Evolutionary conservation across 2,329 filamentous ascomycete species (phyloP), one percentile per base, ranked within the genome.

Genomic region (Fusarium bactridioides): DNA sequence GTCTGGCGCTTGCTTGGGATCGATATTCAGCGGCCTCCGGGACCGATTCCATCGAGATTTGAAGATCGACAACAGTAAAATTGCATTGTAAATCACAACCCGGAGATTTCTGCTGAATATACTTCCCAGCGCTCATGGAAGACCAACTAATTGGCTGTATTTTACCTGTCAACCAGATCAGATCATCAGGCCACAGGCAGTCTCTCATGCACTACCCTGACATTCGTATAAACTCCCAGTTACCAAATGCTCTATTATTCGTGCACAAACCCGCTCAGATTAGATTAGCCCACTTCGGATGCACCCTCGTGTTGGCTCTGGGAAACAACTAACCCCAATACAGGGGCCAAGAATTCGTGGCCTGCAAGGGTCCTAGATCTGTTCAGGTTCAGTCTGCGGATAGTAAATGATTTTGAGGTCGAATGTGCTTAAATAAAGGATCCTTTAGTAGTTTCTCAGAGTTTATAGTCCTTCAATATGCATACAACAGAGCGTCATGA

Each of bases 371-470:
- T 38, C 8, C 10, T 2, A 12, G 13, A 18, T 18, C 33, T 19
- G n/a, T 35, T 25, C 23, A 11, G 3, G n/a, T 25, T 15, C 2
- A 16, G 23, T 38, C 50, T 53, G 18, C 13, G 5, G 31, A 27
- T n/a, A 1, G 10, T 12, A 21, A 37, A 9, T 27, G 18, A 5
- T 0, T n/a, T 12, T 16, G 4, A 37, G 12, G 3, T 15, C 3
- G 3, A 16, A 9, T 53, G 10, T 10, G 13, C 23, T 8, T 4
- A 1, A 4, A 8, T 0, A 2, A 6, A 25, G n/a, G 3, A 19
- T 35, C 12, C 0, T 15, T 7, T 7, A 5, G 21, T 19, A 19
- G 21, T 19, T 33, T n/a, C 19, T 45, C 1, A 10, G 9, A 21
- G 4, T 5, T 5, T 5, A 10, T 21, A 1, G 12, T 7, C 25